Base-by-base conservation (phyloP, 331 rosid species). In the Acacia concinna region DNA sequence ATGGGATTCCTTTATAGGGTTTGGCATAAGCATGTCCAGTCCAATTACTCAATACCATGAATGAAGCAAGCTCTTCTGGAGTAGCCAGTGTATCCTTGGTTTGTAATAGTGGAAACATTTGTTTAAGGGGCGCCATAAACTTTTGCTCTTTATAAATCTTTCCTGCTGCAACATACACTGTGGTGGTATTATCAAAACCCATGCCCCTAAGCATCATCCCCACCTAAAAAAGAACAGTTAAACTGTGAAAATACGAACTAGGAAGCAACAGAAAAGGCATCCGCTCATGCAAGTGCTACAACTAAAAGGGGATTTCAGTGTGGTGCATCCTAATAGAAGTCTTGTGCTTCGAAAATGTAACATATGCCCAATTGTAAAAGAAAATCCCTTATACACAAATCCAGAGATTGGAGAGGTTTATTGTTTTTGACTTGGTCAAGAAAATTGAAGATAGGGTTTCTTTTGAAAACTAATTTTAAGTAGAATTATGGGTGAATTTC, bases 161-260 rank as follows among this genome's bases (percentile, higher is more conserved):
- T 60, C 99, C 99, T 5, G 98, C 97, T 56, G 98, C 99, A 82
- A 95, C 90, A 77, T 90, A 95, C 38, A 95, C 90, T 32, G 89
- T 84, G 74, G 96, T 95, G 38, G 94, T 86, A 83, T 93, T 95
- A 86, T 95, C 93, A 78, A 91, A 95, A 46, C 98, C 98, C 99
- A 95, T 95, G 84, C 97, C 99, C 81, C 96, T 89, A 71, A 95
- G 98, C 98, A 93, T 91, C 98, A 93, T 89, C 71, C 99, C 98
- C 32, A 95, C 99, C 99, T 95, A 82, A 79, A 84, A 78, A 81
- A 56, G 68, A 69, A 23, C 5, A 5, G 12, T 70, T 51, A 27
- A 80, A 73, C 46, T 30, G 21, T 25, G 27, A 75, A 75, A 78
- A 77, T 54, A 77, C 79, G 51, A 77, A 54, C 71, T 54, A 75